These are phyloP conservation scores for Termitomyces sp. DNA, from an alignment of 768 basidiomycete genomes.

Conservation along the genomic window DNA sequence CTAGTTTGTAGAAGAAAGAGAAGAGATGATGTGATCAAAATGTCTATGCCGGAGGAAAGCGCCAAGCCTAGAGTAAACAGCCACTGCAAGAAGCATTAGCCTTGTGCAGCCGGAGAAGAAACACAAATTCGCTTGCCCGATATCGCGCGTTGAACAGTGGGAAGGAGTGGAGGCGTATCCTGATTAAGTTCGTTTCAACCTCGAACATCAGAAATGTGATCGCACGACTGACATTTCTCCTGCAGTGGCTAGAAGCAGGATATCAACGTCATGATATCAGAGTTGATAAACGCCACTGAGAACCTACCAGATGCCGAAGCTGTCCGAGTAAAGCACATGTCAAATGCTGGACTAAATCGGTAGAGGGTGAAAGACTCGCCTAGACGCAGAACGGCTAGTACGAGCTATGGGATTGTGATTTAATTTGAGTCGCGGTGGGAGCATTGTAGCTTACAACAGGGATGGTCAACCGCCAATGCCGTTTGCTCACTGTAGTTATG, in stretches of 20 bases:
- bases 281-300: background rate
- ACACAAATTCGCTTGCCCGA: conserved; percentile 4
- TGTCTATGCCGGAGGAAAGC: conserved; percentile 36
- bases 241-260: conserved; percentile 19
- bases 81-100: conserved; percentile 26
- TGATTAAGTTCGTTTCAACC: background rate
- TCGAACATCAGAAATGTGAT: background rate
- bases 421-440: background rate
- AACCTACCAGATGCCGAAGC: conserved; percentile 18
- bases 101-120: background rate
- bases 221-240: conserved; percentile 18
- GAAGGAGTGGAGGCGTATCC: conserved; percentile 19
- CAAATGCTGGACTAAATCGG: too few relatives aligned
- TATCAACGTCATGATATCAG: background rate
- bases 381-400: conserved; percentile 19
- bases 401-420: conserved; percentile 5
- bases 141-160: conserved; percentile 13
- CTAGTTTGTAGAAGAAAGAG: conserved; percentile 30
- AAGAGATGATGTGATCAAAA: conserved; percentile 33
- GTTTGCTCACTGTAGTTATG: conserved; percentile 17
- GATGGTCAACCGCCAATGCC: conserved; percentile 17
- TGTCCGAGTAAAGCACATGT: background rate
- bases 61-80: conserved; percentile 40
- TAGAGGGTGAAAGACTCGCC: conserved; percentile 6
- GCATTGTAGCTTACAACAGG: conserved; percentile 16